Evolutionary conservation across 495 filamentous ascomycete species (phyloP), one percentile per base, ranked within the genome.

Genomic region (Lasiosphaeria ovina): DNA sequence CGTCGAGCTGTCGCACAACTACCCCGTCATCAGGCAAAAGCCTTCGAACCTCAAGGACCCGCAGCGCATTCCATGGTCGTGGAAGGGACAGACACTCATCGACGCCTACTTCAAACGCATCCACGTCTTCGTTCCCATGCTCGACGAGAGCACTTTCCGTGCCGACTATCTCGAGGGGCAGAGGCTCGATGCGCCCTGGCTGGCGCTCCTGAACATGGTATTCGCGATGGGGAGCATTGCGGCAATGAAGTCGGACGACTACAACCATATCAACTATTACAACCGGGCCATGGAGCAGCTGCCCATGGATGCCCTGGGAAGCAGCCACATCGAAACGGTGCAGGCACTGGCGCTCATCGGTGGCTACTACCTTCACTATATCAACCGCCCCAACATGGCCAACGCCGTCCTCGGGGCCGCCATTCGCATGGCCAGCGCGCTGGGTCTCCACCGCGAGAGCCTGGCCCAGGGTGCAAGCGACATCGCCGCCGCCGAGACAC

Each of bases 321-420:
- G 82, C 70, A 86, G 84, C 54, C 87, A 86, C 60, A 76, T 92
- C 33, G 87, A 91, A 65, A 84, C 83, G 0, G 79, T 91, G 9
- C 89, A 92, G 70, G 83, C 88, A 2, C 73, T 92, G 10, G 83
- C 83, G 12, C 73, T 92, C 24, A 85, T 91, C 66, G 85, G 86
- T 51, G 89, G 89, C 24, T 90, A 86, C 77, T 92, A 92, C 66
- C 80, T 90, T 59, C 89, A 92, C 73, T 92, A 90, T 69, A 83
- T 88, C 64, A 89, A 89, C 72, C 82, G 89, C 42, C 89, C 89
- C 17, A 91, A 91, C 69, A 84, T 91, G 75, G 89, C 88, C 40
- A 85, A 87, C 65, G 82, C 81, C 35, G 76, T 89, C 31, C 75
- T 84, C 58, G 89, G 88, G 17, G 87, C 87, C 35, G 82, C 86